Evolutionary conservation across 2,329 filamentous ascomycete genomes (phyloP).

Genomic region (Dactylellina leptospora): DNA sequence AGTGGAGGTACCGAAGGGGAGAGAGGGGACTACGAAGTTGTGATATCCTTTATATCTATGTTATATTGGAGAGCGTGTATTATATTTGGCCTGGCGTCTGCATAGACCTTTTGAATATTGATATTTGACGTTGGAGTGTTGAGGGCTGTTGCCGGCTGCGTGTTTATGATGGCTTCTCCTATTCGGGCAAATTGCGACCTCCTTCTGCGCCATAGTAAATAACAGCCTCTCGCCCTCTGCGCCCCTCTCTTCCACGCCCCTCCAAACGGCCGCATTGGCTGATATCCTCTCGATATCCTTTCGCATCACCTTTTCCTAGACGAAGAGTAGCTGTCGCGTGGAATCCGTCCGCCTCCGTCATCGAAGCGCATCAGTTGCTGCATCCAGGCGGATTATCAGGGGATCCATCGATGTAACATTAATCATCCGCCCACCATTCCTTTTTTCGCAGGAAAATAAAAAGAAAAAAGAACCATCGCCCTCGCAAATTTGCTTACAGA

Average conservation of each 20-base stretch:
- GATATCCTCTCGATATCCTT: background rate
- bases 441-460: background rate
- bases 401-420: constrained; percentile 42
- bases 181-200: constrained; percentile 41
- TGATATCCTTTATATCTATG: background rate
- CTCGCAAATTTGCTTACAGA: background rate
- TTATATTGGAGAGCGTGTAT: no score
- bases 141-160: constrained; percentile 28
- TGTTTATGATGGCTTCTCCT: constrained; percentile 17
- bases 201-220: no score
- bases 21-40: background rate
- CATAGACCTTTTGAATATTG: no score
- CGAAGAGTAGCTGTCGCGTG: no score
- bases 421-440: background rate
- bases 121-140: no score
- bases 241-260: background rate
- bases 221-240: background rate
- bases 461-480: no score
- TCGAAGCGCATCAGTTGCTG: background rate
- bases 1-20: background rate
- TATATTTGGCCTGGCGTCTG: no score
- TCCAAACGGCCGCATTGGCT: background rate
- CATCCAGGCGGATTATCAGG: no score
- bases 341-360: background rate
- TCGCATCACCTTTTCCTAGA: no score